phyloP scores from a whole-genome alignment of 129 eudicot species.

The Centrapalus pauciflorus region DNA sequence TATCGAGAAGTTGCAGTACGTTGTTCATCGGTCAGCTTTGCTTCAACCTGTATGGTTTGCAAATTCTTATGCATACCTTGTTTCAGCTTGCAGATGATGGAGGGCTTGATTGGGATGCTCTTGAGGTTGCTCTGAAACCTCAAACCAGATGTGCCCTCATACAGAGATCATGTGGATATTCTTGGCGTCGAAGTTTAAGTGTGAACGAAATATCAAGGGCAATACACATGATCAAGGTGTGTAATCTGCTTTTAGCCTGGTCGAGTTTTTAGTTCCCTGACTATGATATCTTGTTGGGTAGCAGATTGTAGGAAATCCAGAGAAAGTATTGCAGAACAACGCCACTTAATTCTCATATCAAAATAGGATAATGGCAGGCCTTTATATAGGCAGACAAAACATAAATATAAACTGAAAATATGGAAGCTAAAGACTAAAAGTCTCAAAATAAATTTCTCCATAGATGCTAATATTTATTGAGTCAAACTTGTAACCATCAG shows the following conservation, averaged over 20 bases:
- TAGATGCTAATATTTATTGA: too few relatives aligned
- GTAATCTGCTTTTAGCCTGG: not conserved
- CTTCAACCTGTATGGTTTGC: not conserved
- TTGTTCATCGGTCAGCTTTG: conserved; percentile 8
- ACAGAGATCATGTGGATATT: conserved; percentile 96
- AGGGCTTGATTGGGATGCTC: conserved; percentile 84
- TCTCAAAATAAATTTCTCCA: too few relatives aligned
- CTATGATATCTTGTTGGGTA: too few relatives aligned
- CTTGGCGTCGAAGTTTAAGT: conserved; percentile 96
- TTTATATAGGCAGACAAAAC: too few relatives aligned
- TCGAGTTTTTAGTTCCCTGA: too few relatives aligned
- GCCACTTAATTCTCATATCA: too few relatives aligned
- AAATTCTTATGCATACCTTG: not conserved
- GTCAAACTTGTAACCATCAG: too few relatives aligned
- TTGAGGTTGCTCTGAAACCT: conserved; percentile 63
- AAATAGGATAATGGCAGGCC: too few relatives aligned
- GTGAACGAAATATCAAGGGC: conserved; percentile 87
- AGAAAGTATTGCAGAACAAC: too few relatives aligned
- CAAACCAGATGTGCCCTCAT: conserved; percentile 92
- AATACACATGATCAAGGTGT: conserved; percentile 80
- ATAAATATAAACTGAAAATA: too few relatives aligned
- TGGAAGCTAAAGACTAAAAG: too few relatives aligned
- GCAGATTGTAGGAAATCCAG: too few relatives aligned
- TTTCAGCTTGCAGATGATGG: conserved; percentile 93
- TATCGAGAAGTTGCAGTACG: conserved; percentile 93